Evolutionary conservation across 345 rosid genomes (phyloP).

Genomic region (Adansonia digitata): DNA sequence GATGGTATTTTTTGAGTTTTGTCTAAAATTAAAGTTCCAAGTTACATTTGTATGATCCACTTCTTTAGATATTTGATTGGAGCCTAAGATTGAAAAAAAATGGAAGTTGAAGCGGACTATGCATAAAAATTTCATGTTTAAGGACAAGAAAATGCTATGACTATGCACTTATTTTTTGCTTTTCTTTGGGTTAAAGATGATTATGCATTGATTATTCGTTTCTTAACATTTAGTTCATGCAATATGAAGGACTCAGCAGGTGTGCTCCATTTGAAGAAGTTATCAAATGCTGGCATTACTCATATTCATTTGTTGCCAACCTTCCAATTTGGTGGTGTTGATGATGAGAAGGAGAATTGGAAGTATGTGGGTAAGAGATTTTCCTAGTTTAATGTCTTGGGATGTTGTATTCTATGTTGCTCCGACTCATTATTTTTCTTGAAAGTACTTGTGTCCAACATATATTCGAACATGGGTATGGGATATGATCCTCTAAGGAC

Average conservation of each 20-base stretch:
- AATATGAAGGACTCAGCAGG: constrained; percentile 76
- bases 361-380: constrained; percentile 56
- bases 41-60: neutral
- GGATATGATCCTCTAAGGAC: too few species aligned
- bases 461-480: too few species aligned
- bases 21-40: neutral
- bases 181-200: neutral
- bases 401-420: neutral
- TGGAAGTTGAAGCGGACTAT: neutral
- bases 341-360: constrained; percentile 82
- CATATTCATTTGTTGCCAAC: constrained; percentile 88
- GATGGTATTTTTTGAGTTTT: neutral
- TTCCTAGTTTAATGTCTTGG: constrained; percentile 3
- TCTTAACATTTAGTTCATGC: constrained; percentile 12
- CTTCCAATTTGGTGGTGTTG: constrained; percentile 84
- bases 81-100: neutral
- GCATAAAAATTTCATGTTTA: constrained; percentile 2
- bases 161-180: neutral
- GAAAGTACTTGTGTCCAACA: too few species aligned
- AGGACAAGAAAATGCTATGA: neutral
- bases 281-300: constrained; percentile 82
- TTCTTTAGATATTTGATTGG: neutral
- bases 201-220: neutral
- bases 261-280: constrained; percentile 63
- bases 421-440: too few species aligned